A percentile compares a stretch with the other conserved stretches of the same genome.
These are phyloP conservation scores for Rhizopus sp. DNA, from an alignment of 371 early-diverging fungal species.

Conservation along the genomic window DNA sequence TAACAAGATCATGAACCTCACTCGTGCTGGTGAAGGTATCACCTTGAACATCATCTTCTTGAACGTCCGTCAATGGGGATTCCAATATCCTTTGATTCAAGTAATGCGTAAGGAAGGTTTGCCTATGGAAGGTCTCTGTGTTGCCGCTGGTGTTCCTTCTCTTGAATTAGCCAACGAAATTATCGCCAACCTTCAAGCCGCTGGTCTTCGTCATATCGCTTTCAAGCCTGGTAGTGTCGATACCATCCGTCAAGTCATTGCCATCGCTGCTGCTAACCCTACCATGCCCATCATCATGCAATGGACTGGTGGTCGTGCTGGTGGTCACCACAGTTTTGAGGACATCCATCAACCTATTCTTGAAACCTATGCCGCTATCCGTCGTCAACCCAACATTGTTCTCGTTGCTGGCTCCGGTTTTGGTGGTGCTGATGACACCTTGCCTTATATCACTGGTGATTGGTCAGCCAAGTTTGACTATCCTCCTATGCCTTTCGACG, in stretches of 20 bases:
- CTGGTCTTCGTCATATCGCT: slow-evolving; percentile 88
- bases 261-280: slow-evolving; percentile 89
- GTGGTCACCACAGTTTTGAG: slow-evolving; percentile 97
- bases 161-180: slow-evolving; percentile 91
- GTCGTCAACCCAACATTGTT: slow-evolving; percentile 84
- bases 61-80: slow-evolving; percentile 94
- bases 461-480: slow-evolving; percentile 85
- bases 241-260: slow-evolving; percentile 79
- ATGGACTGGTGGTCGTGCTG: slow-evolving; percentile 98
- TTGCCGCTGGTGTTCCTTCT: slow-evolving; percentile 95
- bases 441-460: slow-evolving; percentile 95
- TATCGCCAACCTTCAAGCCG: slow-evolving; percentile 69
- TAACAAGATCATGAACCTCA: slow-evolving; percentile 72
- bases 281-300: slow-evolving; percentile 91
- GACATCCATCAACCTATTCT: slow-evolving; percentile 94
- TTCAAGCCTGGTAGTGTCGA: slow-evolving; percentile 93
- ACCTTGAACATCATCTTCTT: slow-evolving; percentile 92
- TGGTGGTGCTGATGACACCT: slow-evolving; percentile 88
- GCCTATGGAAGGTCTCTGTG: slow-evolving; percentile 89
- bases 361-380: slow-evolving; percentile 90
- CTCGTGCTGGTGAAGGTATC: slow-evolving; percentile 87
- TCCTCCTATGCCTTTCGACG: slow-evolving; percentile 97
- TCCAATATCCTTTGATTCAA: slow-evolving; percentile 91
- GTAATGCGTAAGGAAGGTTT: slow-evolving; percentile 90
- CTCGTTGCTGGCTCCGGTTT: slow-evolving; percentile 93